A percentile compares a stretch with the other conserved stretches of the same genome.
phyloP scores from a whole-genome alignment of 805 yeast genomes.

The Debaryomyces maramus region DNA sequence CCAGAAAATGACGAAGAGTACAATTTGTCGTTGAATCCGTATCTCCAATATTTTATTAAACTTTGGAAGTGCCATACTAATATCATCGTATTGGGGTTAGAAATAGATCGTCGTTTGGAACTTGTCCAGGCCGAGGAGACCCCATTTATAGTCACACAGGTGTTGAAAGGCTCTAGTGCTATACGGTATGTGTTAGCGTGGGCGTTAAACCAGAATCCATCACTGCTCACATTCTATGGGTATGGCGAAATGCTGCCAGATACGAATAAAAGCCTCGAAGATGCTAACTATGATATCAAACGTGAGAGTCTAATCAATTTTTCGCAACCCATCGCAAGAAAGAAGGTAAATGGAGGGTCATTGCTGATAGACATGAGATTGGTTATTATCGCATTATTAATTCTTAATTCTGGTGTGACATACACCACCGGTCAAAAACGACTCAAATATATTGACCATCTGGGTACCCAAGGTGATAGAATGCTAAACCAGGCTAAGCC shows the following conservation, averaged over 20 bases:
- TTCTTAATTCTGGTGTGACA: slow-evolving; percentile 24
- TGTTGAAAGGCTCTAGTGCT: slow-evolving; percentile 62
- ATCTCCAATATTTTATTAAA: slow-evolving; percentile 53
- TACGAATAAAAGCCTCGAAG: slow-evolving; percentile 2
- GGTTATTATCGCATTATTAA: slow-evolving; percentile 53
- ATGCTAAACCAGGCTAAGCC: slow-evolving; percentile 19
- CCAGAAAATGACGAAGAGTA: slow-evolving; percentile 21
- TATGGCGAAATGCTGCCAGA: slow-evolving; percentile 5
- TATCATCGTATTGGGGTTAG: slow-evolving; percentile 58
- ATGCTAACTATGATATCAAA: slow-evolving; percentile 50
- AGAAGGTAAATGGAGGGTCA: slow-evolving; percentile 56
- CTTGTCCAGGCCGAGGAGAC: slow-evolving; percentile 26
- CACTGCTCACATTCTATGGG: slow-evolving; percentile 8
- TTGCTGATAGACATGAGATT: slow-evolving; percentile 57
- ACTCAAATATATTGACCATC: slow-evolving; percentile 4
- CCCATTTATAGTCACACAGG: slow-evolving; percentile 32
- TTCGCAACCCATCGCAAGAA: slow-evolving; percentile 67
- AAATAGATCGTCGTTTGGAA: slow-evolving; percentile 43
- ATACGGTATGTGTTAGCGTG: slow-evolving; percentile 62
- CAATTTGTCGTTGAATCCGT: slow-evolving; percentile 59
- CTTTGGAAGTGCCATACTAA: slow-evolving; percentile 69
- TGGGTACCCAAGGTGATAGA: slow-evolving; percentile 16
- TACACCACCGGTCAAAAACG: slow-evolving; percentile 11
- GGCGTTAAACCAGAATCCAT: slow-evolving; percentile 41
- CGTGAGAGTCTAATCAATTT: slow-evolving; percentile 60